Percentiles rank a stretch among this genome's conserved stretches.
Conservation (phyloP, 2,329 filamentous ascomycete species). For the Talaromyces sp. region DNA sequence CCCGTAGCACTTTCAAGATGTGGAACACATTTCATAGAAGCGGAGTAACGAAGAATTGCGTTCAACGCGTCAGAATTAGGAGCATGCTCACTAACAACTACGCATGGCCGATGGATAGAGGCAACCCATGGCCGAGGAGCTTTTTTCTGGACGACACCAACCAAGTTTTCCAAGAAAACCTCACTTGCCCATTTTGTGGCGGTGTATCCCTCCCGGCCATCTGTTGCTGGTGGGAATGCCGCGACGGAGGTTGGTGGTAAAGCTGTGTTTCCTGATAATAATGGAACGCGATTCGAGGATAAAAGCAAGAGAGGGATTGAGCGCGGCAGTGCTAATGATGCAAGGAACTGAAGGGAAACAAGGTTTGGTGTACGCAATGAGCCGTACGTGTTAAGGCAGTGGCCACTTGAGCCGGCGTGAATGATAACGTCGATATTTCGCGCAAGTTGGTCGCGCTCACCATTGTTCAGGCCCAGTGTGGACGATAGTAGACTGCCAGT, state of each 20-base stretch:
- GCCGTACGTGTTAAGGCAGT: conserved; percentile 23
- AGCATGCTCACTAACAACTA: not conserved
- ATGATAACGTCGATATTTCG: conserved; percentile 43
- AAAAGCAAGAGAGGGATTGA: conserved; percentile 26
- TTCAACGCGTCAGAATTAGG: not conserved
- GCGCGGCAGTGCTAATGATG: conserved; percentile 12
- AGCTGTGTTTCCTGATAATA: conserved; percentile 20
- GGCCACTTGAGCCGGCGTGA: conserved; percentile 43
- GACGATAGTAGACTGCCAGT: conserved; percentile 32
- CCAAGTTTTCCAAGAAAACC: conserved; percentile 24
- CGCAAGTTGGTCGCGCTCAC: conserved; percentile 23
- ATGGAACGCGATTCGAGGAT: conserved; percentile 23
- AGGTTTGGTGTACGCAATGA: conserved; percentile 20
- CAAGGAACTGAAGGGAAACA: conserved; percentile 17
- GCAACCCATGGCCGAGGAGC: not conserved
- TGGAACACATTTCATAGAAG: not conserved
- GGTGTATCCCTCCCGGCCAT: conserved; percentile 30
- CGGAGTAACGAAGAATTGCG: not conserved
- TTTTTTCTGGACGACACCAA: not conserved
- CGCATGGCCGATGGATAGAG: not conserved
- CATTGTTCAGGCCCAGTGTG: conserved; percentile 33
- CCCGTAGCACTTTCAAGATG: not conserved
- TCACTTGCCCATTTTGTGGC: conserved; percentile 37
- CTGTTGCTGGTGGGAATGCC: conserved; percentile 7
- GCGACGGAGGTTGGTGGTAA: conserved; percentile 15